Evolutionary conservation across 108 stramenopile genomes (phyloP).

Genomic region (Hondaea fermentalgiana): DNA sequence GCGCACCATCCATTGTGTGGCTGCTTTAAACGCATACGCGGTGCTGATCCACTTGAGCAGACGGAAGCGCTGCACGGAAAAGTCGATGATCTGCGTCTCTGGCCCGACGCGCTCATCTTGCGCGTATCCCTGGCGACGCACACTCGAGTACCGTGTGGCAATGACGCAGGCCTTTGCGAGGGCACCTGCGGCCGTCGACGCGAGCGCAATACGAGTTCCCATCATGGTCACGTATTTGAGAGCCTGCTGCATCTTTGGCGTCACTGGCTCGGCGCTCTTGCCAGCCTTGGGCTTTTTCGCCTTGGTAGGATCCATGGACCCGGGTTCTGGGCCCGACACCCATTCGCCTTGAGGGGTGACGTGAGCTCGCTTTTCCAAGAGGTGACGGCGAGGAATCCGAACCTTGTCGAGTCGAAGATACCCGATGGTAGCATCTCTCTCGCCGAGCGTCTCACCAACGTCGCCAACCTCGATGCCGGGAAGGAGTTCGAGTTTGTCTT

Average conservation of each 20-base stretch:
- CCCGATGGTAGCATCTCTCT: neutral
- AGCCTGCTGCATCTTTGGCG: constrained; percentile 12
- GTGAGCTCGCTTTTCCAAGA: neutral
- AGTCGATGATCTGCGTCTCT: constrained; percentile 8
- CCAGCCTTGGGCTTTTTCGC: neutral
- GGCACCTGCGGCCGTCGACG: constrained; percentile 2
- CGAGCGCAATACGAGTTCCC: neutral
- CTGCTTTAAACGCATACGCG: neutral
- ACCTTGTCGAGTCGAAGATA: neutral
- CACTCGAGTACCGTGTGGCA: neutral
- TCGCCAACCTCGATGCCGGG: neutral
- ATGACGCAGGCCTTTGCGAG: neutral
- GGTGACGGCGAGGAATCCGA: neutral
- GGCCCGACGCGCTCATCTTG: neutral
- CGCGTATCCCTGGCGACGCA: neutral
- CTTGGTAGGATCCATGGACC: neutral
- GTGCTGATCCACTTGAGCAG: neutral
- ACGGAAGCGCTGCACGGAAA: neutral
- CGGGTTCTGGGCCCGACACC: neutral
- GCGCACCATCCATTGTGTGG: neutral
- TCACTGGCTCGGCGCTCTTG: neutral
- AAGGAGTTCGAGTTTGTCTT: neutral
- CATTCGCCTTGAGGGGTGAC: neutral
- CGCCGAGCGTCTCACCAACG: neutral
- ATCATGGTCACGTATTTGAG: constrained; percentile 12